Percentiles rank a stretch among this genome's conserved stretches.
phyloP scores from a whole-genome alignment of 176 grass and related monocot species.

The Cocos nucifera region DNA sequence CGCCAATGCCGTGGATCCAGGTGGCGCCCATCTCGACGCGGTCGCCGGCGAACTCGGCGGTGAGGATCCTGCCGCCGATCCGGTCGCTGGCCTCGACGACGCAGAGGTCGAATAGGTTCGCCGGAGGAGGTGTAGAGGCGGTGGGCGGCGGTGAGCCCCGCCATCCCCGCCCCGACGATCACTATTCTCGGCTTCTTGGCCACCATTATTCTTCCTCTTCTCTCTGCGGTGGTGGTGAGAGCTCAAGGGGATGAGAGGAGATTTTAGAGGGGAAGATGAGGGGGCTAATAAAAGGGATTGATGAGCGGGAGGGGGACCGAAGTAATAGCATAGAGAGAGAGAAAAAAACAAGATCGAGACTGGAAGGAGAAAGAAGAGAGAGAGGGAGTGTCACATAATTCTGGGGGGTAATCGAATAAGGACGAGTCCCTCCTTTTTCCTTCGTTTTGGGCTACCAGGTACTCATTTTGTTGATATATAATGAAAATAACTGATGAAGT shows the following conservation, averaged over 20 bases:
- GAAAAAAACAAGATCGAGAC: too few species aligned
- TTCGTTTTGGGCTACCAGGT: too few species aligned
- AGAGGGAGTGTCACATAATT: not conserved
- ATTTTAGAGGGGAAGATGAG: too few species aligned
- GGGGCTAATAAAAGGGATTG: too few species aligned
- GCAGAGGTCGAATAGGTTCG: conserved; percentile 52
- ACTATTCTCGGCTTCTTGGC: conserved; percentile 52
- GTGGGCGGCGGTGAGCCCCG: conserved; percentile 60
- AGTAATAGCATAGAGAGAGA: too few species aligned
- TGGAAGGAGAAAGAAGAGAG: not conserved
- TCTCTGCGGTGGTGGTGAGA: not conserved
- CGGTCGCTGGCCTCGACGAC: conserved; percentile 45
- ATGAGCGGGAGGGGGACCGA: too few species aligned
- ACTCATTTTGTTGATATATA: too few species aligned
- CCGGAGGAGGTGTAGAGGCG: conserved; percentile 36
- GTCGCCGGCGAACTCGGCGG: conserved; percentile 54
- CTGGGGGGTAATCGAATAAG: not conserved
- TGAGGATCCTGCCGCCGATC: conserved; percentile 64
- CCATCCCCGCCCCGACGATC: conserved; percentile 67
- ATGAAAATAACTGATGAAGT: too few species aligned
- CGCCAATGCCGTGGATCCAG: conserved; percentile 78
- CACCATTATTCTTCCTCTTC: conserved; percentile 21
- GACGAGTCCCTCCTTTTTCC: conserved; percentile 1
- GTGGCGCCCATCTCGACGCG: conserved; percentile 82
- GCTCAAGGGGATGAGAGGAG: too few species aligned